Percentiles rank a stretch among this genome's conserved stretches.
Evolutionary conservation across 2,329 filamentous ascomycete species (phyloP).

Genomic region (Colletotrichum tabaci): DNA sequence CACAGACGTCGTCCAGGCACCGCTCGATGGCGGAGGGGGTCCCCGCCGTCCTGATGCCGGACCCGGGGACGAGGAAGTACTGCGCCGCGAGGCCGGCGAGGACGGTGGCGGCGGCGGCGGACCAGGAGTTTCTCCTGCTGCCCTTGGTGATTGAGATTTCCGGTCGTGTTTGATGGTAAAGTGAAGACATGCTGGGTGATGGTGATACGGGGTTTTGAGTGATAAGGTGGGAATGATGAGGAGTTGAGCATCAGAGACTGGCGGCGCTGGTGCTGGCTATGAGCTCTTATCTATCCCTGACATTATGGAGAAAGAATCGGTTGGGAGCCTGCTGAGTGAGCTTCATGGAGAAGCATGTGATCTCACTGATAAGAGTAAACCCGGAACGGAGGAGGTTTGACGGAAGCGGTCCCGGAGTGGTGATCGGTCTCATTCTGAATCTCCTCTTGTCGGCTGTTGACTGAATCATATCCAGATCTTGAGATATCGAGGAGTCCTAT

Average conservation of each 20-base stretch:
- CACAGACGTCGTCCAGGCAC: constrained; percentile 64
- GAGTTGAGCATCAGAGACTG: no score
- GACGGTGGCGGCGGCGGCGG: not conserved
- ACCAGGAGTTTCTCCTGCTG: not conserved
- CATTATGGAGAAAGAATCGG: not conserved
- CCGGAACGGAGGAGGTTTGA: not conserved
- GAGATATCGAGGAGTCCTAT: not conserved
- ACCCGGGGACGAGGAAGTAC: not conserved
- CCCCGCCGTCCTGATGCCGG: not conserved
- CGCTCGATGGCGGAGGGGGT: constrained; percentile 50
- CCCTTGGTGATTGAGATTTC: not conserved
- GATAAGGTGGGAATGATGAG: no score
- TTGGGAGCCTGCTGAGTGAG: no score
- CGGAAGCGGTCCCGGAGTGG: constrained; percentile 3
- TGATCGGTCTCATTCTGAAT: constrained; percentile 3
- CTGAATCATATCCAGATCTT: not conserved
- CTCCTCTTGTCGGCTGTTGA: not conserved
- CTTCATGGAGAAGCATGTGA: not conserved
- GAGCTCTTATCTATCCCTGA: no score
- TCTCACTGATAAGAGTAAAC: not conserved
- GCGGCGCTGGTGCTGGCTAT: no score
- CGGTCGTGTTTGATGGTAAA: not conserved
- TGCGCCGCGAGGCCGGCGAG: not conserved
- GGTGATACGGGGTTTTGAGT: no score
- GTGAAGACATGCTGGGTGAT: not conserved